phyloP scores from a whole-genome alignment of 306 rosid species.

The Parietaria judaica region DNA sequence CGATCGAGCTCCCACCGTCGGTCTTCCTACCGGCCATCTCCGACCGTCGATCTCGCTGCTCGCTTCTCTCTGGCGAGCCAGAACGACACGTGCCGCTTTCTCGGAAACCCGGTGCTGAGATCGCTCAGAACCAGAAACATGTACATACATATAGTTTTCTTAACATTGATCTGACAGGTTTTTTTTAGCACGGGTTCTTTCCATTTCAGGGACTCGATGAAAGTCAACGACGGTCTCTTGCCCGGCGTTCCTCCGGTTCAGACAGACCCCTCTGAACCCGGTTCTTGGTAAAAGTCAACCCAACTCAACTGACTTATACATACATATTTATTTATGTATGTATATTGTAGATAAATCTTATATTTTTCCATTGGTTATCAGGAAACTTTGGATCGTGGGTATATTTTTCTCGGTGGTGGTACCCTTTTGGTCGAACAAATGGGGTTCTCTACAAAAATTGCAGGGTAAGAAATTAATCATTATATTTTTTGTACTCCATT shows the following conservation, averaged over 20 bases:
- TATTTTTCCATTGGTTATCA: constrained; percentile 4
- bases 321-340: background rate
- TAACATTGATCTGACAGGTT: background rate
- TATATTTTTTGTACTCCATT: background rate
- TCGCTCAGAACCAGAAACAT: constrained; percentile 13
- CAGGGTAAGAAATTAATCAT: constrained; percentile 26
- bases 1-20: background rate
- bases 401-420: constrained; percentile 29
- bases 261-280: constrained; percentile 9
- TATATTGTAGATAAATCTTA: no score
- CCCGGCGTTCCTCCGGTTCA: constrained; percentile 28
- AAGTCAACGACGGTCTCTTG: constrained; percentile 18
- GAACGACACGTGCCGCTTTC: background rate
- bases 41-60: constrained; percentile 3
- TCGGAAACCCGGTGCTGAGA: constrained; percentile 10
- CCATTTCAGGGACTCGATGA: constrained; percentile 29
- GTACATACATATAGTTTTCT: constrained; percentile 10
- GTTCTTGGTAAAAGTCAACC: constrained; percentile 26
- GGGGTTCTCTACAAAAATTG: constrained; percentile 41
- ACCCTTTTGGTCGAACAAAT: constrained; percentile 44
- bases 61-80: background rate
- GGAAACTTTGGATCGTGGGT: constrained; percentile 56
- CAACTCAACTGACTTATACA: background rate
- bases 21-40: background rate
- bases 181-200: no score